Evolutionary conservation across 1,284 basidiomycete species (phyloP).

Genomic region (Grifola frondosa): DNA sequence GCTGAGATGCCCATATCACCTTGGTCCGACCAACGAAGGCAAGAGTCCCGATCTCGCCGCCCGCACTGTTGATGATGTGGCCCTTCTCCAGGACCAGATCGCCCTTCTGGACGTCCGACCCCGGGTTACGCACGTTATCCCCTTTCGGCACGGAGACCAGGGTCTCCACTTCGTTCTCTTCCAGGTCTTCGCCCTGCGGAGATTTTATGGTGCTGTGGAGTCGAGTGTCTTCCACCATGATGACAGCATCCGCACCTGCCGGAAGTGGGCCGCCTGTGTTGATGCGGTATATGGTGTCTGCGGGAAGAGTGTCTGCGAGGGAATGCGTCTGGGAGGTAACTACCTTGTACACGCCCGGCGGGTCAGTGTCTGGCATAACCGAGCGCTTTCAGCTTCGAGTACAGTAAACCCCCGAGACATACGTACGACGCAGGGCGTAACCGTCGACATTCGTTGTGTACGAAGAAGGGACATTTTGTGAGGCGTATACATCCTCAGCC

Average conservation of each 20-base stretch:
- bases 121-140: conserved; percentile 75
- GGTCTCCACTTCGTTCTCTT: conserved; percentile 71
- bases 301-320: conserved; percentile 42
- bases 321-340: conserved; percentile 56
- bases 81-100: conserved; percentile 68
- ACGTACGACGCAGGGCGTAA: conserved; percentile 74
- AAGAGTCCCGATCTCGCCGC: conserved; percentile 86
- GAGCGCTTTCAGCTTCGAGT: neutral
- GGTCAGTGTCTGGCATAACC: conserved; percentile 48
- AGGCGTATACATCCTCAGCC: conserved; percentile 71
- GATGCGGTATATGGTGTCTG: conserved; percentile 66
- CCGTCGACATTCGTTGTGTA: conserved; percentile 85
- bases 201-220: conserved; percentile 51
- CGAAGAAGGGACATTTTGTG: conserved; percentile 59
- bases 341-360: conserved; percentile 70
- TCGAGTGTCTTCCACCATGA: conserved; percentile 92
- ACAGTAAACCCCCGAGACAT: neutral
- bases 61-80: conserved; percentile 59
- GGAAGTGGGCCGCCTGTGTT: conserved; percentile 82
- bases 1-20: conserved; percentile 38
- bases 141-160: conserved; percentile 60
- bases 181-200: conserved; percentile 33
- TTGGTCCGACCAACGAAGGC: conserved; percentile 74
- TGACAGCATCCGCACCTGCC: conserved; percentile 69
- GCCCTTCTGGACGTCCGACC: conserved; percentile 71